phyloP scores from a whole-genome alignment of 495 filamentous ascomycete genomes.

The Cercophora scortea region DNA sequence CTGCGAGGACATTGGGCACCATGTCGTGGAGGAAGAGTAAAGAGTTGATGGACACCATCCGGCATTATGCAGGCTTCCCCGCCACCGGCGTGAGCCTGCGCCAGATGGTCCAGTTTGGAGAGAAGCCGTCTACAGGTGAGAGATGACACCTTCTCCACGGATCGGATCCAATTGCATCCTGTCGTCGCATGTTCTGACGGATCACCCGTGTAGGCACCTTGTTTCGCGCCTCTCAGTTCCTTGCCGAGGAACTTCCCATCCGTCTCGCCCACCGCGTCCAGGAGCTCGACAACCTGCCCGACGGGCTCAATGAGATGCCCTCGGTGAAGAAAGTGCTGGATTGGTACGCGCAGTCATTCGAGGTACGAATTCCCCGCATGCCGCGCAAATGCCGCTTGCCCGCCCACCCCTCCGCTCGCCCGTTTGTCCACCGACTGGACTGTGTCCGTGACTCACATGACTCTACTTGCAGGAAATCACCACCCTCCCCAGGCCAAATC shows the following conservation, averaged over 20 bases:
- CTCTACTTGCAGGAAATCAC: conserved; percentile 70
- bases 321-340: conserved; percentile 91
- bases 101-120: conserved; percentile 99
- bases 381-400: background rate
- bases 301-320: conserved; percentile 96
- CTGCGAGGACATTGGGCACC: conserved; percentile 23
- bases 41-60: conserved; percentile 95
- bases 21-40: conserved; percentile 89
- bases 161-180: background rate
- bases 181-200: conserved; percentile 12
- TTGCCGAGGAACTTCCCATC: conserved; percentile 96
- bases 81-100: conserved; percentile 92
- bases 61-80: conserved; percentile 94
- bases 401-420: background rate
- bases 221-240: conserved; percentile 95
- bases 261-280: conserved; percentile 92
- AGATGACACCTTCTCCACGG: background rate
- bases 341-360: conserved; percentile 99
- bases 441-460: conserved; percentile 12
- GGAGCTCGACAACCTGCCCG: conserved; percentile 85
- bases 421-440: background rate
- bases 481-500: conserved; percentile 64
- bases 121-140: conserved; percentile 77
- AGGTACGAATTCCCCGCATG: conserved; percentile 49
- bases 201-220: conserved; percentile 60